Evolutionary conservation across 2,329 filamentous ascomycete genomes (phyloP), one percentile per base, ranked within the genome.

Genomic region (Neobulgaria alba): DNA sequence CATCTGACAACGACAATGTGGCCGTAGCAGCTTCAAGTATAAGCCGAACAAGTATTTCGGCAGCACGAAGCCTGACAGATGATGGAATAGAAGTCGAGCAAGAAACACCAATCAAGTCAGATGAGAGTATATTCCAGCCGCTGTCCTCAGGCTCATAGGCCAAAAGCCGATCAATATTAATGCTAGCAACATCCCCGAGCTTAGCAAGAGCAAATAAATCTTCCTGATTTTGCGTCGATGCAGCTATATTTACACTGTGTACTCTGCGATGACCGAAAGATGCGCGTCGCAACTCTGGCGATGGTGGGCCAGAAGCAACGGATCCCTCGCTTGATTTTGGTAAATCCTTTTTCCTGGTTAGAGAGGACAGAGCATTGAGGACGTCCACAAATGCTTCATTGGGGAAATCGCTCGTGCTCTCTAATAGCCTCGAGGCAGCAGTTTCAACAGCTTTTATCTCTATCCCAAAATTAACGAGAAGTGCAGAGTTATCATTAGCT

Each of bases 321-420:
- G 56, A 59, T 47, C 37, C 45, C 19, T 57, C 50, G 26, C 48
- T 36, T 8, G 29, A 33, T 17, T 42, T 51, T 4, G 32, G 19
- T 4, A 15, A 16, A 12, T 54, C 50, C 19, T 59, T 51, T 40
- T 46, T 54, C 23, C 73, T 71, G 4, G 94, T 68, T 5, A 95
- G 67, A 33, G 73, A 70, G 55, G 87, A 88, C 3, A 95, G 71
- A 0, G 88, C 82, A 39, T 71, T 67, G 2, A 96, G 68, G 8
- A 96, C 77, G 48, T 85, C 77, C 4, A 82, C 67, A 53, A 96
- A 96, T 0, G 87, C 71, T 12, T 79, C 72, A 49, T 90, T 88
- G 0, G 88, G 86, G 54, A 94, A 96, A 52, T 95, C 89, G 12
- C 83, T 72, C 0, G 89, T 96, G 62, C 88, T 95, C 59, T 96